These are phyloP conservation scores for Tillandsia fasciculata DNA, from an alignment of 176 grass and related monocot species.

Conservation along the genomic window DNA sequence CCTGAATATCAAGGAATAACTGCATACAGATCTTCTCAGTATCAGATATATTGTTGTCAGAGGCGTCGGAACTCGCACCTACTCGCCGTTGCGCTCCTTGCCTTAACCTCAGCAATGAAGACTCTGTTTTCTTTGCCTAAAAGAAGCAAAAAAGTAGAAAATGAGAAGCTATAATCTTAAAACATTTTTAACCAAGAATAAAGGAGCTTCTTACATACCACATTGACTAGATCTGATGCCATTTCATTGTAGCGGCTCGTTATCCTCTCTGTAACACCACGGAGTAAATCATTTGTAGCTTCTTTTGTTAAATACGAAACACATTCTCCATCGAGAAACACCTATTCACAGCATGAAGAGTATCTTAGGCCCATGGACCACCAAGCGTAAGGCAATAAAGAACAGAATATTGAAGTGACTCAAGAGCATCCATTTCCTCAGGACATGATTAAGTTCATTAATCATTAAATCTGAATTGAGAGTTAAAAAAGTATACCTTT, in stretches of 20 bases:
- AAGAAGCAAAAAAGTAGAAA: constrained; percentile 15
- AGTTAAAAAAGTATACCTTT: no score
- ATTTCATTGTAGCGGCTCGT: constrained; percentile 77
- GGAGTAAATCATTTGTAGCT: constrained; percentile 49
- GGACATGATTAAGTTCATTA: no score
- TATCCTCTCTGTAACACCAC: constrained; percentile 57
- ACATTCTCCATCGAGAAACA: constrained; percentile 72
- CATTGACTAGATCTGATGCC: constrained; percentile 76
- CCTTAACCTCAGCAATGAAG: constrained; percentile 84
- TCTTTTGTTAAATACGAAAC: constrained; percentile 55
- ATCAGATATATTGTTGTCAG: constrained; percentile 81
- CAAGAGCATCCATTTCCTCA: no score
- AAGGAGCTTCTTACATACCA: constrained; percentile 51
- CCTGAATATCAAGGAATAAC: constrained; percentile 99
- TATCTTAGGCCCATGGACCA: constrained; percentile 6
- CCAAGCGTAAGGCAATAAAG: not conserved
- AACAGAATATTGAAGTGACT: constrained; percentile 6
- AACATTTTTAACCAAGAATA: not conserved
- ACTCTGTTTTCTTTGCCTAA: constrained; percentile 89
- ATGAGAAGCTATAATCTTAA: not conserved
- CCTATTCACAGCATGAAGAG: constrained; percentile 24
- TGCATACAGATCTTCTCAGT: constrained; percentile 99
- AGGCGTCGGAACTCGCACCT: constrained; percentile 72
- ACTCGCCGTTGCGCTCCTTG: constrained; percentile 84
- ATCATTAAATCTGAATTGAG: no score